Conservation (phyloP, 352 stramenopile species). For the Vaucheria bursata region DNA sequence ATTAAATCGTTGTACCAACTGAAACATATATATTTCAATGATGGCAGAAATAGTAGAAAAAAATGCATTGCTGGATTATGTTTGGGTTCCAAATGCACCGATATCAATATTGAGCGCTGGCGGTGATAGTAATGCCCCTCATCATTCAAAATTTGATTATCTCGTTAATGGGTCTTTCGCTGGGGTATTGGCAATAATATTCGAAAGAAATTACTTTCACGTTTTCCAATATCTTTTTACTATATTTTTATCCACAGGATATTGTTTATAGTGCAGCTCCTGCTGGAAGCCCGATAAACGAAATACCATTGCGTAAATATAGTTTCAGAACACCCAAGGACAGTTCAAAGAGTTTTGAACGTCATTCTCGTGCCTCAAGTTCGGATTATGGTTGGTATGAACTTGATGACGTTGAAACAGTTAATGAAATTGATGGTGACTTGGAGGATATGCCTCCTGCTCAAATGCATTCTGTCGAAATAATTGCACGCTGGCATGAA, state of each 20-base stretch:
- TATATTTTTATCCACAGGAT: constrained; percentile 6
- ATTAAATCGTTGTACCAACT: no score
- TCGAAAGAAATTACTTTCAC: no score
- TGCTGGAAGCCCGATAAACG: background rate
- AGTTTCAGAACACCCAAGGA: background rate
- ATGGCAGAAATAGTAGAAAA: no score
- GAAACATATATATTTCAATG: no score
- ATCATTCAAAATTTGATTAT: no score
- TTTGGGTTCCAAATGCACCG: no score
- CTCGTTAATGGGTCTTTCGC: no score
- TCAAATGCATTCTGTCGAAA: background rate
- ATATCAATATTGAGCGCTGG: no score
- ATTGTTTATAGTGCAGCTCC: background rate
- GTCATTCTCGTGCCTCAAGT: background rate
- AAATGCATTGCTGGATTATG: no score
- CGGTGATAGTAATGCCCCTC: no score
- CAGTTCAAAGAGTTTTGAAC: background rate
- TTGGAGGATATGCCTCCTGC: background rate
- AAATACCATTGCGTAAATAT: background rate
- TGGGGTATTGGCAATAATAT: no score
- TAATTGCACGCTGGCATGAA: constrained; percentile 6
- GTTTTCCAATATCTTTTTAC: no score
- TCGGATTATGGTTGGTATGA: constrained; percentile 2
- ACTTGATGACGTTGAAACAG: background rate
- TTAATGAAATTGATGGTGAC: background rate